phyloP scores from a whole-genome alignment of 176 grass and related monocot genomes.

The Poa annua region DNA sequence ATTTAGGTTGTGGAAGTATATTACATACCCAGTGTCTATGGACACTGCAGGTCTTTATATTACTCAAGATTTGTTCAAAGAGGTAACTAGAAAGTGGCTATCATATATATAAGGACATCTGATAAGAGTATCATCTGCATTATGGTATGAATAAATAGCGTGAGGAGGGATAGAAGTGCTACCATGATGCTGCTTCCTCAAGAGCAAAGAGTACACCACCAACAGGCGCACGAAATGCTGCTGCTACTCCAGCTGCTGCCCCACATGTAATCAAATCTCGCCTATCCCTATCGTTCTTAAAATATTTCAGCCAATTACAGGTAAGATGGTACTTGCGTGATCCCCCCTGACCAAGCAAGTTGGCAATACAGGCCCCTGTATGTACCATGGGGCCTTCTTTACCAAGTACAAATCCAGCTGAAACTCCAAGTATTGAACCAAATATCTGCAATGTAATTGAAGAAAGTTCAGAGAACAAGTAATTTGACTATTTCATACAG shows the following conservation, averaged over 20 bases:
- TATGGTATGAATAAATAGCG: not conserved
- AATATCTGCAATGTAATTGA: conserved; percentile 64
- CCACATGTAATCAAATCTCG: conserved; percentile 97
- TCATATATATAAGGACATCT: not conserved
- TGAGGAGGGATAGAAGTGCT: conserved; percentile 29
- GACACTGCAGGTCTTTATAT: not conserved
- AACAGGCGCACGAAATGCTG: conserved; percentile 89
- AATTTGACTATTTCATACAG: not conserved
- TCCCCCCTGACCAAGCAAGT: conserved; percentile 90
- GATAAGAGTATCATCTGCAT: not conserved
- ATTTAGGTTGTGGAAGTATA: conserved; percentile 24
- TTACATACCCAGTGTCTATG: not conserved
- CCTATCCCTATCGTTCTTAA: conserved; percentile 88
- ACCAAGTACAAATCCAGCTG: conserved; percentile 93
- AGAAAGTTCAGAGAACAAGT: conserved; percentile 27
- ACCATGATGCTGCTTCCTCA: conserved; percentile 98
- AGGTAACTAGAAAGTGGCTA: not conserved
- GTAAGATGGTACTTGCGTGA: conserved; percentile 94
- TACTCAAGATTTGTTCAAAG: conserved; percentile 8
- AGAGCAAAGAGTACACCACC: conserved; percentile 98
- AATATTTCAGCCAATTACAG: conserved; percentile 88
- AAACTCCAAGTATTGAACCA: conserved; percentile 89
- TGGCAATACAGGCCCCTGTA: conserved; percentile 94
- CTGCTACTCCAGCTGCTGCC: conserved; percentile 86
- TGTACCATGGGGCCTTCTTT: conserved; percentile 99